These are phyloP conservation scores for Phycomyces blakesleeanus DNA, from an alignment of 192 early-diverging fungal species.

Conservation along the genomic window DNA sequence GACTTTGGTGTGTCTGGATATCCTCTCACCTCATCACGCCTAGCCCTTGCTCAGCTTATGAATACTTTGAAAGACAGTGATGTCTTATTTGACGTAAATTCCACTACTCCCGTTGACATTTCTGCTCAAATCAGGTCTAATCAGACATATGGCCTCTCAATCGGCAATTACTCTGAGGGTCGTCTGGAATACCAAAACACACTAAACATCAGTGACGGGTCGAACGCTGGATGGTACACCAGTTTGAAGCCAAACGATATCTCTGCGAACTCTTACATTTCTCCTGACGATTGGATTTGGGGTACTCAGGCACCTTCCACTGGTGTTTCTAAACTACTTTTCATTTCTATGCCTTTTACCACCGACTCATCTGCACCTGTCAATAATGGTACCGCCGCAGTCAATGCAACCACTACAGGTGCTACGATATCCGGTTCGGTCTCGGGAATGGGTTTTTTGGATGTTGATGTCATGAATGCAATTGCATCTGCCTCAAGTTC, in stretches of 20 bases:
- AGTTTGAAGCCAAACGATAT: slow-evolving; percentile 1
- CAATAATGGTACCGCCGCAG: background rate
- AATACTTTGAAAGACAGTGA: background rate
- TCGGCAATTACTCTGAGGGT: slow-evolving; percentile 36
- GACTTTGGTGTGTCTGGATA: slow-evolving; percentile 28
- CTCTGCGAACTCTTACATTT: background rate
- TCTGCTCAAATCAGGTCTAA: slow-evolving; percentile 31
- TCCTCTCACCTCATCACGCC: background rate
- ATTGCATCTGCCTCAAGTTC: background rate
- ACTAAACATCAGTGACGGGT: slow-evolving; percentile 17
- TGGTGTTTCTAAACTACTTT: background rate
- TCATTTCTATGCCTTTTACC: slow-evolving; percentile 17
- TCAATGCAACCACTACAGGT: background rate
- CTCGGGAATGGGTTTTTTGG: slow-evolving; percentile 24
- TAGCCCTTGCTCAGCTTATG: slow-evolving; percentile 26
- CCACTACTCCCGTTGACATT: slow-evolving; percentile 23
- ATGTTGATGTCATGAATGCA: slow-evolving; percentile 25
- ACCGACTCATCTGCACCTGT: background rate
- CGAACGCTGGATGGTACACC: slow-evolving; percentile 1
- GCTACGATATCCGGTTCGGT: background rate
- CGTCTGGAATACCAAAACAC: slow-evolving; percentile 27
- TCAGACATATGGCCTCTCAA: slow-evolving; percentile 25
- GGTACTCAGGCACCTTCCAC: background rate
- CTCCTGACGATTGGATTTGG: slow-evolving; percentile 18
- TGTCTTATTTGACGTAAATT: slow-evolving; percentile 27